A percentile compares a stretch with the other conserved stretches of the same genome.
These are phyloP conservation scores for Talaromyces sp. DNA, from an alignment of 2,329 filamentous ascomycete genomes.

Conservation along the genomic window DNA sequence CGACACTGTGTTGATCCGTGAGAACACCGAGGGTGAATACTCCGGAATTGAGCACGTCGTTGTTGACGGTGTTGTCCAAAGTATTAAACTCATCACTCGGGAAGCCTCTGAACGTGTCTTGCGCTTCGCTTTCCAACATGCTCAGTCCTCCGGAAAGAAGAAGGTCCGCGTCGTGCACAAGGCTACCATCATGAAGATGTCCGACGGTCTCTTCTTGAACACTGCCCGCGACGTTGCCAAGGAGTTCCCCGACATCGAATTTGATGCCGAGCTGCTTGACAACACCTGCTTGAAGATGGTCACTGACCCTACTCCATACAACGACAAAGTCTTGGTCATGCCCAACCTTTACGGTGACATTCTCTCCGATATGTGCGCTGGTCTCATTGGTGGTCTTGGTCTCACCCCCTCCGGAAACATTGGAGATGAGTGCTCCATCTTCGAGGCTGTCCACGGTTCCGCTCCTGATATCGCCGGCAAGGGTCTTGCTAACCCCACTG, in stretches of 20 bases:
- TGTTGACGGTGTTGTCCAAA: constrained; percentile 95
- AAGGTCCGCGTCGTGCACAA: constrained; percentile 99
- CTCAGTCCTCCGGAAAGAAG: constrained; percentile 84
- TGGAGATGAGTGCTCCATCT: constrained; percentile 98
- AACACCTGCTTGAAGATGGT: constrained; percentile 99
- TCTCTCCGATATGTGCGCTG: constrained; percentile 98
- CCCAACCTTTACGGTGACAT: constrained; percentile 99
- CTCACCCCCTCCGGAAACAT: constrained; percentile 98
- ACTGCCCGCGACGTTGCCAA: constrained; percentile 82
- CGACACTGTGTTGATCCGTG: constrained; percentile 94
- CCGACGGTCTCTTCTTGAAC: constrained; percentile 94
- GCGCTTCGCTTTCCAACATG: constrained; percentile 97
- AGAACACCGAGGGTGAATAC: constrained; percentile 99
- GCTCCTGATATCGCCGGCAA: constrained; percentile 96
- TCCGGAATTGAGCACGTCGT: constrained; percentile 98
- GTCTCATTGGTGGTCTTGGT: constrained; percentile 94
- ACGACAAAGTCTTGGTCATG: constrained; percentile 97
- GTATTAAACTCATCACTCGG: constrained; percentile 98
- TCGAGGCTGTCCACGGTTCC: constrained; percentile 97
- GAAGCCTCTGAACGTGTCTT: constrained; percentile 94
- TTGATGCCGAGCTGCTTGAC: constrained; percentile 96
- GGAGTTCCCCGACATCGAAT: constrained; percentile 94
- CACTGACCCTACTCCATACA: constrained; percentile 92
- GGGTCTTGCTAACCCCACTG: constrained; percentile 94
- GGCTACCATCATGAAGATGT: constrained; percentile 99